Evolutionary conservation across 805 yeast species (phyloP), one percentile per base, ranked within the genome.

Genomic region (Cyberlindnera sargentensis): DNA sequence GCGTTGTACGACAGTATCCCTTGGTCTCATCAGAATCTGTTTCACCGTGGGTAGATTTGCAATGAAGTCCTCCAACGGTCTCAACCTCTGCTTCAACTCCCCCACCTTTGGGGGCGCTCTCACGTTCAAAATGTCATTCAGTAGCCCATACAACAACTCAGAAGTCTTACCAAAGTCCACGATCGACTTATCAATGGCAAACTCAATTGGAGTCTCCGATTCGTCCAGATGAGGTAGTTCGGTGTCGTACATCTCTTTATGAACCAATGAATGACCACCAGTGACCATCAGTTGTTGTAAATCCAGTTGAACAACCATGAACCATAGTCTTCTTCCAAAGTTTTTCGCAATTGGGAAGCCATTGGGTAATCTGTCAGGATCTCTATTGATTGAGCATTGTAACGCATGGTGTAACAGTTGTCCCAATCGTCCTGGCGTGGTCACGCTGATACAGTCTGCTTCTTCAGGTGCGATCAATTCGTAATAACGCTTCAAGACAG

Each of bases 281-380:
- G 41, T 41, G 1, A 44, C 31, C 51, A 56, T 46, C 30, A 51
- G 15, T 31, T 50, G 57, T 33, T 54, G 47, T 9, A 50, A 43
- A 36, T 56, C 58, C 30, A 54, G 30, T 15, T 46, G 49, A 3
- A 49, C 41, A 25, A 55, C 42, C 26, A 45, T 41, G 27, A 47
- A 47, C 62, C 62, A 58, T 15, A 58, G 34, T 29, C 62, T 45
- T 50, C 61, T 50, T n/a, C 47, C 35, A 31, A 52, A 15, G 33
- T 55, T 56, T 10, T 44, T 39, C 10, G 36, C 27, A 11, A 25
- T 9, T 9, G 28, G 6, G 7, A 25, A n/a, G 26, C 35, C 41
- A 36, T 41, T 25, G 4, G 46, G 41, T 1, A 44, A 40, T 32
- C 38, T 45, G 8, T 48, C 40, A 6, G 60, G 59, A 35, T 56